Conservation (phyloP, 306 rosid genomes). For the Oemleria cerasiformis region DNA sequence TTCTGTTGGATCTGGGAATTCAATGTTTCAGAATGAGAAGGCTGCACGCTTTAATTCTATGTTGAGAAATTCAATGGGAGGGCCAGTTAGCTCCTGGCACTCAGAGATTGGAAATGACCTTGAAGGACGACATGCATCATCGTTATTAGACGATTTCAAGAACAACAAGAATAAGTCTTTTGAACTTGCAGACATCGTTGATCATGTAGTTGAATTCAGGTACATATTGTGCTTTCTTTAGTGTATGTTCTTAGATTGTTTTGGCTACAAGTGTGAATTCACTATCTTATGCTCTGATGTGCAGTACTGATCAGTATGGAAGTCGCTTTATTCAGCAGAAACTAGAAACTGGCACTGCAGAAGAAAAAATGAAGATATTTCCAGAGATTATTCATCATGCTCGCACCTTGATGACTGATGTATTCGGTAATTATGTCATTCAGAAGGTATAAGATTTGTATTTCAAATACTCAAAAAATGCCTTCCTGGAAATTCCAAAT, state of each 20-base stretch:
- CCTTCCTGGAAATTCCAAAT: slow-evolving; percentile 8
- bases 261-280: slow-evolving; percentile 26
- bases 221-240: slow-evolving; percentile 24
- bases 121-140: slow-evolving; percentile 58
- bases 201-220: slow-evolving; percentile 89
- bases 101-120: slow-evolving; percentile 54
- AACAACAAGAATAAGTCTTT: slow-evolving; percentile 79
- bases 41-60: slow-evolving; percentile 45
- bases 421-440: slow-evolving; percentile 95
- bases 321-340: slow-evolving; percentile 99
- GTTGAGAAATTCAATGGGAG: slow-evolving; percentile 69
- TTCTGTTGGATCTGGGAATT: slow-evolving; percentile 58
- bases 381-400: slow-evolving; percentile 87
- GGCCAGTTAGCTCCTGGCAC: slow-evolving; percentile 54
- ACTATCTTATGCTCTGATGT: slow-evolving; percentile 27
- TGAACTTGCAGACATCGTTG: slow-evolving; percentile 81
- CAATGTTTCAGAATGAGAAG: slow-evolving; percentile 62
- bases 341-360: slow-evolving; percentile 73
- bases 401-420: slow-evolving; percentile 90
- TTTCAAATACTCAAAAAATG: slow-evolving; percentile 21
- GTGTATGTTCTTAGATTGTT: slow-evolving; percentile 20
- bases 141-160: slow-evolving; percentile 89
- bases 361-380: slow-evolving; percentile 77
- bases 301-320: slow-evolving; percentile 97
- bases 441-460: slow-evolving; percentile 62